Evolutionary conservation across 148 eudicot genomes (phyloP), one percentile per base, ranked within the genome.

Genomic region (Heliosperma pusillum): DNA sequence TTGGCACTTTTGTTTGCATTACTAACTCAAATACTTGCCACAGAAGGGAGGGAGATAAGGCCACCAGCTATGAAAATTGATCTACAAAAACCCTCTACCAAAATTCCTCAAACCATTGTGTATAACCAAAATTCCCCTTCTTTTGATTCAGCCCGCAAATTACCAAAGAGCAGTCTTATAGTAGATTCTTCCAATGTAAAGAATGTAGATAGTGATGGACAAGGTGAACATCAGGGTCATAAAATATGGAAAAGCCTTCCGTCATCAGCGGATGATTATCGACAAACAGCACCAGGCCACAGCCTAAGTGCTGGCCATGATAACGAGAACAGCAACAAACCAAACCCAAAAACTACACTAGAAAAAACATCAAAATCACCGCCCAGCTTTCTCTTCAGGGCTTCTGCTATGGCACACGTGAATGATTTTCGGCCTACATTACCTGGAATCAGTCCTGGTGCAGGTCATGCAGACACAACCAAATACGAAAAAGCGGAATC

Each of bases 1-100:
- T 56, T 17, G 58, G 53, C 57, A 25, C 17, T 62, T 47, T 15
- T 80, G 7, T 73, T 66, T 50, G 68, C 61, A 33, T 5, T 81
- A 47, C 44, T 77, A 13, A 60, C 50, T 77, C 83, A 77, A 60
- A 73, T 77, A 36, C 59, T 60, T 61, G 67, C 62, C 33, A 20
- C 73, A 29, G 80, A 81, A 71, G 83, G 80, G 22, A 76, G 80
- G 65, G 74, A 33, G 3, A 76, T 81, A 67, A 72, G 44, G 62
- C 52, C 80, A 73, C 64, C 10, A 27, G 42, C n/a, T 33, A 53
- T n/a, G 36, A 61, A 56, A 22, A n/a, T 36, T 29, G 58, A 61
- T 58, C 74, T 69, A 40, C 55, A n/a, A n/a, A n/a, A n/a, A n/a
- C n/a, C n/a, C n/a, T n/a, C n/a, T n/a, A n/a, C n/a, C n/a, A n/a